Percentiles rank a stretch among this genome's conserved stretches.
phyloP scores from a whole-genome alignment of 495 filamentous ascomycete species.

The Talaromyces nanjingensis region DNA sequence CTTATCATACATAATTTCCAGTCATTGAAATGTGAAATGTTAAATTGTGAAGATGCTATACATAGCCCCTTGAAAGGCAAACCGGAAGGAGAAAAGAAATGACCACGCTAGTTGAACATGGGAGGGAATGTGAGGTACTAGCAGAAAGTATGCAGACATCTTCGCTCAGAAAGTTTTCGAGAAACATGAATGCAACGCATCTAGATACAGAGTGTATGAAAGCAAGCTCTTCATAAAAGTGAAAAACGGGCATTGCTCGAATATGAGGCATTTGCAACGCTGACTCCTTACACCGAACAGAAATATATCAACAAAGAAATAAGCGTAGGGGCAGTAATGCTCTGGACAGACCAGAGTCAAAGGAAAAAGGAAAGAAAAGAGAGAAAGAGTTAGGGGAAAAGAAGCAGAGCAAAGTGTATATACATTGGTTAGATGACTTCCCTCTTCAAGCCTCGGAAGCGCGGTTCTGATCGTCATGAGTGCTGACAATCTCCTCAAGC shows the following conservation, averaged over 20 bases:
- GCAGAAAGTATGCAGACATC: not conserved
- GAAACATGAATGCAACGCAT: not conserved
- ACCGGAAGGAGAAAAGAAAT: not conserved
- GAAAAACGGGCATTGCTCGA: not conserved
- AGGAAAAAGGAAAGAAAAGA: not conserved
- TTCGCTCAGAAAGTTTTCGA: not conserved
- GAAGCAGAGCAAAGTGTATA: not conserved
- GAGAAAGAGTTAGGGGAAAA: not conserved
- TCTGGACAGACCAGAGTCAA: not conserved
- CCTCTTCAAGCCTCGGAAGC: conserved; percentile 9
- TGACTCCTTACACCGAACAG: not conserved
- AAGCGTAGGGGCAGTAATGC: not conserved
- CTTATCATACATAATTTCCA: not conserved
- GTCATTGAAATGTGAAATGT: not conserved
- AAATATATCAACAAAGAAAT: conserved; percentile 1
- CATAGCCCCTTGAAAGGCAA: not conserved
- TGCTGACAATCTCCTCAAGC: conserved; percentile 64
- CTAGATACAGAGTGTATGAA: not conserved
- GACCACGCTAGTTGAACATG: not conserved
- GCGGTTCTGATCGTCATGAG: conserved; percentile 33
- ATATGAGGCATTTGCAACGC: not conserved
- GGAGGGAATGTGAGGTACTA: not conserved
- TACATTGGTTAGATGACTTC: not conserved
- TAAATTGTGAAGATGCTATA: not conserved
- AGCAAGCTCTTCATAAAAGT: not conserved